Base-by-base conservation (phyloP, 345 rosid genomes). In the Lepidium africanum region DNA sequence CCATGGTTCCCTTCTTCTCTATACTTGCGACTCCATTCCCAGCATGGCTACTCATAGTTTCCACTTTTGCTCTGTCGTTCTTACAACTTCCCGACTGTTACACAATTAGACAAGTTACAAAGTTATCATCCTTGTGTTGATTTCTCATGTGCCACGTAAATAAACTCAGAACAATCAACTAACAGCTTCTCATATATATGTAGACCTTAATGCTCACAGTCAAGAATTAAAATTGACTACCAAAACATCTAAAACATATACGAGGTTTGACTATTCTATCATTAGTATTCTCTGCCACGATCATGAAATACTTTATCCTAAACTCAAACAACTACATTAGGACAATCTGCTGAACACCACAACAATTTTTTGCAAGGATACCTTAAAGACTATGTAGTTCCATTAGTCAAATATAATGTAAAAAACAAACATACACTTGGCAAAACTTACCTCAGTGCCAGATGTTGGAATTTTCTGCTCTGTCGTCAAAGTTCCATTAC, bases 61-160 rank as follows among this genome's bases (percentile, higher is more conserved):
- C 65, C 38, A 47, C 40, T 48, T 72, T 53, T 47, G 65, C 46
- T 47, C 37, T 6, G 30, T 45, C 65, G 70, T 73, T 32, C 54
- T 63, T 58, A 57, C 42, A 32, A 74, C 66, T 72, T 71, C 16
- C 61, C 54, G 59, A 79, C 96, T 93, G 83, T 50, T 73, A 50
- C 57, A 65, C n/a, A 42, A 10, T 9, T 56, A 37, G 23, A 64
- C 55, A 48, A 40, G 53, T 57, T 41, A 36, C 60, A 46, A 52
- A 10, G 19, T 13, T 54, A 43, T 27, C 42, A 61, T 39, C 38
- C 32, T 45, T 2, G 11, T 1, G 10, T 11, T 40, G 7, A 32
- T 43, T 32, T 16, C 11, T 45, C 66, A 45, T 45, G 15, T 45
- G 2, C 7, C 16, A 61, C 16, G 7, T 32, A 45, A 25, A 40